These are phyloP conservation scores for Cladosporium halotolerans DNA, from an alignment of 2,329 filamentous ascomycete genomes.

Conservation along the genomic window DNA sequence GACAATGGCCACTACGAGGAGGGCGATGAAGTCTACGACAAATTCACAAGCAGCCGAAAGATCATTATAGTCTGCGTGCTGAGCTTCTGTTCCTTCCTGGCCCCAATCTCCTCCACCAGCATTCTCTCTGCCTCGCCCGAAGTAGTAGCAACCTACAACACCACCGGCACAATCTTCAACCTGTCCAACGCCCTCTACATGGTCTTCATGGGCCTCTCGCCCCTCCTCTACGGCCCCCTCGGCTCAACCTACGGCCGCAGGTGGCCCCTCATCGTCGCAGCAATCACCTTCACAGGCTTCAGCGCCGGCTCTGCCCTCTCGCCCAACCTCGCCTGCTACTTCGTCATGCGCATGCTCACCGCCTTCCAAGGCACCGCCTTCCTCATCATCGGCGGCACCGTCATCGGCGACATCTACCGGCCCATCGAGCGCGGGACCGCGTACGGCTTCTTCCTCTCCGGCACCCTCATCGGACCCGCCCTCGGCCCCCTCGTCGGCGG, in stretches of 20 bases:
- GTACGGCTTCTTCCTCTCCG: conserved; percentile 65
- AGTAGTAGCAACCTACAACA: conserved; percentile 54
- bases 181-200: conserved; percentile 70
- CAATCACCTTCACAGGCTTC: conserved; percentile 59
- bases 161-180: conserved; percentile 64
- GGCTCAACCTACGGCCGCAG: conserved; percentile 45
- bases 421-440: conserved; percentile 63
- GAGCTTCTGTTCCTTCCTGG: conserved; percentile 69
- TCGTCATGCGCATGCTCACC: conserved; percentile 66
- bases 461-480: conserved; percentile 52
- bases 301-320: conserved; percentile 67
- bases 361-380: conserved; percentile 72
- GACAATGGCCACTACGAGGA: conserved; percentile 34
- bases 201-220: conserved; percentile 64
- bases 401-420: conserved; percentile 54
- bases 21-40: conserved; percentile 56
- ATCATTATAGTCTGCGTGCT: conserved; percentile 60
- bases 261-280: conserved; percentile 51
- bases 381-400: conserved; percentile 63
- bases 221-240: conserved; percentile 66
- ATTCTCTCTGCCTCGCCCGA: conserved; percentile 69
- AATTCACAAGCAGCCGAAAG: conserved; percentile 58
- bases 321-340: conserved; percentile 64
- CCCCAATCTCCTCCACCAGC: conserved; percentile 68
- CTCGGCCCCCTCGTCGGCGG: conserved; percentile 60